phyloP scores from a whole-genome alignment of 2,329 filamentous ascomycete genomes.

The Pyrenophora teres region DNA sequence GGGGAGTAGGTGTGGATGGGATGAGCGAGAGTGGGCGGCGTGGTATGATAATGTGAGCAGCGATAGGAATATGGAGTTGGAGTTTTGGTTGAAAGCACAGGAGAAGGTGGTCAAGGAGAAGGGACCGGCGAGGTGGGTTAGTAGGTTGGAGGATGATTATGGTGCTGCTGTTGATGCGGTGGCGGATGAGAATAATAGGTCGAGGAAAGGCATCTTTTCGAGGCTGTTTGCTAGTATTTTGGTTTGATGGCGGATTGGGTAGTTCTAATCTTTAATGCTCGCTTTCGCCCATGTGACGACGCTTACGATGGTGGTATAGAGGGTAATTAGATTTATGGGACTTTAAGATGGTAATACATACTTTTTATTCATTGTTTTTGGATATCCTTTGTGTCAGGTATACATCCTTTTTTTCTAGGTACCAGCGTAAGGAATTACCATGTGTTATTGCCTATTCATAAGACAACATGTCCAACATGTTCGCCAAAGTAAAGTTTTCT shows the following conservation, averaged over 20 bases:
- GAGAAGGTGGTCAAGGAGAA: conserved; percentile 32
- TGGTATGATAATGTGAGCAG: conserved; percentile 27
- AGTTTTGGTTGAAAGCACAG: conserved; percentile 40
- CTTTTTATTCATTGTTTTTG: too few species aligned
- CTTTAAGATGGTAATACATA: too few species aligned
- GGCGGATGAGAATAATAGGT: conserved; percentile 7
- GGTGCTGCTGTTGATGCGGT: conserved; percentile 13
- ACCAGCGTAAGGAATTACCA: too few species aligned
- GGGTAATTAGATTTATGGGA: too few species aligned
- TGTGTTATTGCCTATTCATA: too few species aligned
- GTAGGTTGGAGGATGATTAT: conserved; percentile 2
- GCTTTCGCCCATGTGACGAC: too few species aligned
- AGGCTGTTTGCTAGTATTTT: conserved; percentile 24
- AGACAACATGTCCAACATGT: too few species aligned
- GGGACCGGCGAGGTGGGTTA: conserved; percentile 8
- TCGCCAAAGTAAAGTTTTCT: too few species aligned
- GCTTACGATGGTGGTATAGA: too few species aligned
- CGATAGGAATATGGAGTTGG: conserved; percentile 28
- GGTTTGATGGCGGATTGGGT: not conserved
- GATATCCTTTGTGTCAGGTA: too few species aligned
- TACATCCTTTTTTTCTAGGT: too few species aligned
- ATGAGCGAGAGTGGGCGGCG: conserved; percentile 31
- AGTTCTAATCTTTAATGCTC: too few species aligned
- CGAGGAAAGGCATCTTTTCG: conserved; percentile 20
- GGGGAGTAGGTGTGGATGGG: conserved; percentile 24